These are phyloP conservation scores for Ustilago sp. DNA, from an alignment of 1,284 basidiomycete genomes.

Conservation along the genomic window DNA sequence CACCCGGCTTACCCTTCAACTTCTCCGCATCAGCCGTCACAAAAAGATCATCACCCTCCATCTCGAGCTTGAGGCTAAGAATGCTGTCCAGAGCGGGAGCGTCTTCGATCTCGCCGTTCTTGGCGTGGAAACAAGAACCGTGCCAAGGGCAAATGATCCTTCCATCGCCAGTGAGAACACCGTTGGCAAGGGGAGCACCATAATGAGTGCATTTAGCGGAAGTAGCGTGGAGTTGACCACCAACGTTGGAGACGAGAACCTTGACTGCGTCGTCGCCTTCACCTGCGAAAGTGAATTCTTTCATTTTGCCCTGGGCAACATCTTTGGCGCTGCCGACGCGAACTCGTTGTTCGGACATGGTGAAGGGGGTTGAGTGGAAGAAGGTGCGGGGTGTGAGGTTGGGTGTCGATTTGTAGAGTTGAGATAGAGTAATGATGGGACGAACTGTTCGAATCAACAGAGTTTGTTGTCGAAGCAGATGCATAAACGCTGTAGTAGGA, in stretches of 20 bases:
- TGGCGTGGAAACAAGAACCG: constrained; percentile 89
- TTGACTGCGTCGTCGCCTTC: constrained; percentile 75
- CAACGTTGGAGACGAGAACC: constrained; percentile 79
- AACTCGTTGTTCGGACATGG: constrained; percentile 47
- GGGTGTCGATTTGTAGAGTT: neutral
- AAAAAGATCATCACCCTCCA: constrained; percentile 79
- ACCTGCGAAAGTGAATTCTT: constrained; percentile 82
- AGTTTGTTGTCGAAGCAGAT: constrained; percentile 35
- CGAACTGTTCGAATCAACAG: constrained; percentile 32
- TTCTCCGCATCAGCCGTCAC: constrained; percentile 80
- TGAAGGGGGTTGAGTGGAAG: constrained; percentile 22
- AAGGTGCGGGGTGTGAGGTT: neutral
- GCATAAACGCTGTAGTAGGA: constrained; percentile 23
- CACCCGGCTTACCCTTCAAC: constrained; percentile 72
- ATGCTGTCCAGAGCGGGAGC: constrained; percentile 88
- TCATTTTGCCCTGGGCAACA: constrained; percentile 68
- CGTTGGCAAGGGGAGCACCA: constrained; percentile 83
- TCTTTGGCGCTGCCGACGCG: constrained; percentile 48
- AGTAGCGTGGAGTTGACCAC: constrained; percentile 77
- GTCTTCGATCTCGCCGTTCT: constrained; percentile 77
- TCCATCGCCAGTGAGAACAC: constrained; percentile 82
- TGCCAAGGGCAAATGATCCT: constrained; percentile 88
- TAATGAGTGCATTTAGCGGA: constrained; percentile 90
- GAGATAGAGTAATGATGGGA: constrained; percentile 1
- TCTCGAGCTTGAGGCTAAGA: constrained; percentile 80